Evolutionary conservation across 192 early-diverging fungal genomes (phyloP), one percentile per base, ranked within the genome.

Genomic region (Coemansia sp.): DNA sequence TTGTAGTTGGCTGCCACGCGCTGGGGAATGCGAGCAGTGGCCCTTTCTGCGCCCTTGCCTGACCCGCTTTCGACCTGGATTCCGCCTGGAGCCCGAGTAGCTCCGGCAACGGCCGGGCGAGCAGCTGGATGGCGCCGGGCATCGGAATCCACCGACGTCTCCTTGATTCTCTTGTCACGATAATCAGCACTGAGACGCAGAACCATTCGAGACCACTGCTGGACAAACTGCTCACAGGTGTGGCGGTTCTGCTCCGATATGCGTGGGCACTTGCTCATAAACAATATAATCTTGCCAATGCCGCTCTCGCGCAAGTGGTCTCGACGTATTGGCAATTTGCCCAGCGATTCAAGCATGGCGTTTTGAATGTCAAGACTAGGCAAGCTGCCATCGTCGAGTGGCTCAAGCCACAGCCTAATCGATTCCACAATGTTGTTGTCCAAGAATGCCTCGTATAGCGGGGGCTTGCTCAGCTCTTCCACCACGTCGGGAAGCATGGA

Each of bases 341-440:
- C 78, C 41, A 97, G 73, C 18, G 90, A 78, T 16, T 87, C 85
- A 41, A 97, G 76, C 86, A 97, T 88, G 29, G 89, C 87, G 60
- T 81, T 87, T 72, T 96, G 95, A 64, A 97, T 91, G 67, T 97
- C 95, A 67, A 96, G 86, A 75, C 88, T 91, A 10, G 96, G 96
- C 73, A 97, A 80, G 15, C 93, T 92, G 33, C 92, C 92, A 70
- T 97, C 95, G 27, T 90, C 89, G 20, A 96, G 78, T 20, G 96
- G 96, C 72, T 97, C 96, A 36, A 97, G 83, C 95, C 96, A 97
- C 10, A 91, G 69, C 58, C 90, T 90, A 69, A 97, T 91, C 24
- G 91, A 88, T 44, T 93, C 91, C 62, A 96, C 75, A 50, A 97
- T 90, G 74, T 91, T 87, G 74, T 93, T 92, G 29, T 97, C 95